Base-by-base conservation (phyloP, 2,329 filamentous ascomycete genomes). In the Fusarium equiseti region DNA sequence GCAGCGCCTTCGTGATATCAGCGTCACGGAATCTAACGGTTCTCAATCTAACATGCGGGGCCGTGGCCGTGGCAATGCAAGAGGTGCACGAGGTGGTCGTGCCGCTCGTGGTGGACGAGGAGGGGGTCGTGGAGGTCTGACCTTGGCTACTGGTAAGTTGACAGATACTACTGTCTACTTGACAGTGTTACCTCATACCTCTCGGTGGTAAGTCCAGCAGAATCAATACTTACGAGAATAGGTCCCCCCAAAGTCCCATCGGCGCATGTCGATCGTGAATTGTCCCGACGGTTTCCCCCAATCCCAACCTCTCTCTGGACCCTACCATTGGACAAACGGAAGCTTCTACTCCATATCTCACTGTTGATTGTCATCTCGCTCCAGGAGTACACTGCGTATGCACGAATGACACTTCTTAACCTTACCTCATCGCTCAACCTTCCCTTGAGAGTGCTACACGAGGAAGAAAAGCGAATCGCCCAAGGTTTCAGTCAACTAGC, bases 401-500 rank as follows among this genome's bases (percentile, higher is more conserved):
- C 92, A 5, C 88, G 93, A 15, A 84, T 92, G 4, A 82, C 96
- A 22, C 84, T 97, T 55, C 82, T 94, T 18, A 86, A 92, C 70
- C 78, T 95, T 43, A 85, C 91, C 3, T 91, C 90, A 3, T 93
- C 91, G 9, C 82, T 97, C 12, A 85, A 89, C n/a, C 81, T 97
- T 27, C 86, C 91, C 0, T 80, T 90, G 26, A 85, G 86, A 35
- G 81, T 90, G 6, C 84, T 96, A 13, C 87, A 89, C 38, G 86
- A 90, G 46, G 89, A 95, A 59, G 94, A 98, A 78, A 85, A 88
- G 45, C 90, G 92, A 63, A 86, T 97, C 16, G 92, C 93, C 0
- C 87, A 89, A 57, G 91, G 90, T 0, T 83, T 98, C 1, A 87
- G 96, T 1, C 88, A 91, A 72, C 90, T 92, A 38, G 92, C 93